phyloP scores from a whole-genome alignment of 176 grass and related monocot genomes.

The Musa beccarii region DNA sequence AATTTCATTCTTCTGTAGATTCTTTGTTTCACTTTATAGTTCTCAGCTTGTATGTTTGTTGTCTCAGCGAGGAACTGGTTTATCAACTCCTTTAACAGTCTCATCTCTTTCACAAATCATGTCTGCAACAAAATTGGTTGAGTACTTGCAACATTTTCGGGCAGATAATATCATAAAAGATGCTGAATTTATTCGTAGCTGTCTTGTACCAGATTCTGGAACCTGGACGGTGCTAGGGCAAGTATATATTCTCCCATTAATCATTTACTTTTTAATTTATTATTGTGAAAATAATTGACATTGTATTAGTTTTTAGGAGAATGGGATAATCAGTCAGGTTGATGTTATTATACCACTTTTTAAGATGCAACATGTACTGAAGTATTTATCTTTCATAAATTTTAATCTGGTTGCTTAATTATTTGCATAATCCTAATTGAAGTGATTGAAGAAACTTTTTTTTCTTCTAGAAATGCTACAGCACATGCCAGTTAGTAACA shows the following conservation, averaged over 20 bases:
- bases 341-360: no score
- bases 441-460: no score
- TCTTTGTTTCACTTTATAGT: constrained; percentile 9
- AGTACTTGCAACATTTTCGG: constrained; percentile 91
- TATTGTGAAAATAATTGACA: no score
- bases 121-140: constrained; percentile 38
- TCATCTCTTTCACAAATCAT: constrained; percentile 85
- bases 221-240: constrained; percentile 91
- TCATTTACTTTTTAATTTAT: not conserved
- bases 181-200: constrained; percentile 64
- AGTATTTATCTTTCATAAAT: no score
- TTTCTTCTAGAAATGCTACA: no score
- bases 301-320: no score
- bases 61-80: constrained; percentile 70
- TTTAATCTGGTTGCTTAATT: no score
- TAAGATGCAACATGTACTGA: no score
- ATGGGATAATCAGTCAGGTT: no score
- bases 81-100: constrained; percentile 75
- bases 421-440: no score
- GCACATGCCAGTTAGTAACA: no score
- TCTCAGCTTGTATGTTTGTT: not conserved
- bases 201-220: constrained; percentile 60
- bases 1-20: not conserved
- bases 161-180: constrained; percentile 91
- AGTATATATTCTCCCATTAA: constrained; percentile 36